A percentile compares a stretch with the other conserved stretches of the same genome.
Evolutionary conservation across 2,329 filamentous ascomycete species (phyloP).

Genomic region (Diaporthe longicolla): DNA sequence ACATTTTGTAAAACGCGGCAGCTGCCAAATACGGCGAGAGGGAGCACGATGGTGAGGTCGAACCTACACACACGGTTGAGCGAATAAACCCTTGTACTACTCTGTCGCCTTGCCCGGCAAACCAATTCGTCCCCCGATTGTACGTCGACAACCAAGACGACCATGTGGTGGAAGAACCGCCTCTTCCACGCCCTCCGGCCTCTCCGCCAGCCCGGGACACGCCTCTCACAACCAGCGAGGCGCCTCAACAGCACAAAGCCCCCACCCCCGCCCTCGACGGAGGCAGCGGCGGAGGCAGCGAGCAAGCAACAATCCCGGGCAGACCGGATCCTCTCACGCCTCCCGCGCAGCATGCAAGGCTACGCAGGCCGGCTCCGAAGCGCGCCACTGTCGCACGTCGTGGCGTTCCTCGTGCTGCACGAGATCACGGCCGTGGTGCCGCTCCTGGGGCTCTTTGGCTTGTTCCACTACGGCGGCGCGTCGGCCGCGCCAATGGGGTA

Average conservation of each 20-base stretch:
- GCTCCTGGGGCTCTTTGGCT: constrained; percentile 78
- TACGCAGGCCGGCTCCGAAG: constrained; percentile 79
- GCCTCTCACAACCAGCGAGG: background rate
- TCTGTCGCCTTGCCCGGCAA: background rate
- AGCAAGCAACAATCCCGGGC: constrained; percentile 51
- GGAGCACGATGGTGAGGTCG: background rate
- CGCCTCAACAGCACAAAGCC: constrained; percentile 14
- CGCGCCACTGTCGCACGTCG: constrained; percentile 86
- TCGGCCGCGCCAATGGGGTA: constrained; percentile 68
- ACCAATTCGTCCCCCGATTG: background rate
- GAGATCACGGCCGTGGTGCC: constrained; percentile 91
- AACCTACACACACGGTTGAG: too few species aligned
- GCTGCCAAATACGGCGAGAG: background rate
- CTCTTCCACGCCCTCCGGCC: constrained; percentile 19
- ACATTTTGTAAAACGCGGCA: background rate
- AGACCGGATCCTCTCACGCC: constrained; percentile 63
- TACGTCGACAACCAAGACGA: background rate
- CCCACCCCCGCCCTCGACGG: background rate
- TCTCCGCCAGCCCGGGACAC: background rate
- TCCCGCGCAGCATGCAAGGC: constrained; percentile 76
- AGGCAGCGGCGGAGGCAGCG: constrained; percentile 54
- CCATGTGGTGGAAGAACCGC: constrained; percentile 36
- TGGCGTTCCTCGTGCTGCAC: constrained; percentile 90
- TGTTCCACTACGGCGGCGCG: constrained; percentile 85
- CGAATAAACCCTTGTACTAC: background rate